Evolutionary conservation across 352 stramenopile genomes (phyloP).

Genomic region (Pythium sp.): DNA sequence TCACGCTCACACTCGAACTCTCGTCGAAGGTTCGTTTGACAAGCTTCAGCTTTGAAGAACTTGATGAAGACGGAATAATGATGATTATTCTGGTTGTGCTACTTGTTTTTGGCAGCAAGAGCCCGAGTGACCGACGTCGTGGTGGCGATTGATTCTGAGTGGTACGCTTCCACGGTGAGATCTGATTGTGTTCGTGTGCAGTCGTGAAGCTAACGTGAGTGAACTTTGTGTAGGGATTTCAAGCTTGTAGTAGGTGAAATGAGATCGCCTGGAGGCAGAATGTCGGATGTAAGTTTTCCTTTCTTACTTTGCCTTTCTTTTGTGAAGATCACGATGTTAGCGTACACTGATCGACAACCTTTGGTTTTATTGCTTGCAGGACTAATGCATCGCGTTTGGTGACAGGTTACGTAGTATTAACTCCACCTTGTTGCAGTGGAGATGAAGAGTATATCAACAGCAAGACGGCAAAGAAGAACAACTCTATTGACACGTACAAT

Average conservation of each 20-base stretch:
- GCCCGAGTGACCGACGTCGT: conserved; percentile 4
- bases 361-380: not conserved
- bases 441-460: not conserved
- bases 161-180: not conserved
- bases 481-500: conserved; percentile 10
- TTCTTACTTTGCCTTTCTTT: not conserved
- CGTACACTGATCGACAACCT: not conserved
- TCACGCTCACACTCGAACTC: conserved; percentile 21
- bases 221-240: not conserved
- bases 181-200: not conserved
- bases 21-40: conserved; percentile 10
- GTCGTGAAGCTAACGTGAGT: not conserved
- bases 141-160: conserved; percentile 3
- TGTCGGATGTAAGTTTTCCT: not conserved
- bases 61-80: not conserved
- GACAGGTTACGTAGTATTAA: not conserved
- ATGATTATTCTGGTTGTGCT: not conserved
- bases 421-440: not conserved
- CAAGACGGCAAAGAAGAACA: conserved; percentile 12
- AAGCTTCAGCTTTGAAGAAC: not conserved
- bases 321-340: not conserved
- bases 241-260: not conserved
- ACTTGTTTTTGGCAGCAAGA: not conserved
- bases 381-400: not conserved
- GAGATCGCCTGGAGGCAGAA: not conserved